Evolutionary conservation across 148 eudicot species (phyloP).

Genomic region (Polygonum maritimum): DNA sequence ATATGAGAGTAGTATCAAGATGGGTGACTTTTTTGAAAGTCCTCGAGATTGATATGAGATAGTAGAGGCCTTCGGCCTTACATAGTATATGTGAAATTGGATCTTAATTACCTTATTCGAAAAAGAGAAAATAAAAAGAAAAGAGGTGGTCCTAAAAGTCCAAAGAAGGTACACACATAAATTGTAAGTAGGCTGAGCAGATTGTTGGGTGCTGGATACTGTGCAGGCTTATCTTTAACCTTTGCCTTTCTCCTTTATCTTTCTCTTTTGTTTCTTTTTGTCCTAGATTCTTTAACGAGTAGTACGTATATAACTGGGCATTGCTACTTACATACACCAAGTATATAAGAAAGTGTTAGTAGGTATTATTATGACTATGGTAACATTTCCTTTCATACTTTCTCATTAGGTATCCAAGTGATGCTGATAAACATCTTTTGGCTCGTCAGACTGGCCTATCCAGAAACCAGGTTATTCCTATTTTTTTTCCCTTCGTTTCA

Average conservation of each 20-base stretch:
- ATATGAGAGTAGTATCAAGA: no score
- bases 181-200: background rate
- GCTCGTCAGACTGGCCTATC: constrained; percentile 55
- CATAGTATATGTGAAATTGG: no score
- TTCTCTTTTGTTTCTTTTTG: constrained; percentile 7
- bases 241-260: background rate
- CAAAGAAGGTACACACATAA: background rate
- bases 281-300: background rate
- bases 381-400: background rate
- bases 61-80: no score
- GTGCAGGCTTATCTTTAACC: background rate
- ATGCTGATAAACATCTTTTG: constrained; percentile 48
- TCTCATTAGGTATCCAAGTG: constrained; percentile 51
- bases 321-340: background rate
- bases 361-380: no score
- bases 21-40: no score
- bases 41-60: no score
- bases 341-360: no score
- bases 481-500: background rate
- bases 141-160: background rate
- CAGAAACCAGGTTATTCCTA: constrained; percentile 42
- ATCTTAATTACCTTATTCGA: no score
- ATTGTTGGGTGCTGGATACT: background rate
- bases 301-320: background rate
- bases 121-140: no score